These are phyloP conservation scores for Penicillium daleae DNA, from an alignment of 495 filamentous ascomycete genomes.

Conservation along the genomic window DNA sequence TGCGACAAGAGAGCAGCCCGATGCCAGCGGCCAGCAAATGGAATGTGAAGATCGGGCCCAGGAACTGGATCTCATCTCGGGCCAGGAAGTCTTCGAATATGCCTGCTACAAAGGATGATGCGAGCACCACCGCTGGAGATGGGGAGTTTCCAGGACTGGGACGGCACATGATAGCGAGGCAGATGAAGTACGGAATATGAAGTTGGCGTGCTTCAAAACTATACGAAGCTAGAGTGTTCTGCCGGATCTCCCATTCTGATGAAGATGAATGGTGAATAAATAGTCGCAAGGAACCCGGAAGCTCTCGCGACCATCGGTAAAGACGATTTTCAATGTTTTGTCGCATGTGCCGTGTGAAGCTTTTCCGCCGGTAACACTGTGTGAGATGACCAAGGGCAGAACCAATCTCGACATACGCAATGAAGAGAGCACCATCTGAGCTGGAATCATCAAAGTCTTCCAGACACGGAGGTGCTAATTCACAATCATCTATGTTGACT, in stretches of 20 bases:
- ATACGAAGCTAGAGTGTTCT: constrained; percentile 12
- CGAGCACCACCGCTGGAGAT: constrained; percentile 24
- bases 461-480: constrained; percentile 22
- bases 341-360: constrained; percentile 21
- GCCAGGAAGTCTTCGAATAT: constrained; percentile 36
- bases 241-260: not conserved
- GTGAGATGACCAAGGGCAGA: constrained; percentile 32
- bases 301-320: constrained; percentile 27
- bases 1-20: constrained; percentile 27
- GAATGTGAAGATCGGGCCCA: constrained; percentile 34
- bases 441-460: constrained; percentile 30
- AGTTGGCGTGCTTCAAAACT: constrained; percentile 31
- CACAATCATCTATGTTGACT: constrained; percentile 28
- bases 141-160: constrained; percentile 20
- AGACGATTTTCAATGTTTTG: constrained; percentile 26
- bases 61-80: constrained; percentile 30
- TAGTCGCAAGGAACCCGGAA: constrained; percentile 24
- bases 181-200: constrained; percentile 32
- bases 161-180: constrained; percentile 31
- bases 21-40: constrained; percentile 30
- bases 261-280: constrained; percentile 5
- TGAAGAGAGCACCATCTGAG: constrained; percentile 22
- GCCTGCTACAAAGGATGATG: constrained; percentile 27
- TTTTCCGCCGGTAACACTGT: constrained; percentile 25
- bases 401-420: constrained; percentile 32